Evolutionary conservation across 352 stramenopile genomes (phyloP), one percentile per base, ranked within the genome.

Genomic region (Phytophthora fragariae): DNA sequence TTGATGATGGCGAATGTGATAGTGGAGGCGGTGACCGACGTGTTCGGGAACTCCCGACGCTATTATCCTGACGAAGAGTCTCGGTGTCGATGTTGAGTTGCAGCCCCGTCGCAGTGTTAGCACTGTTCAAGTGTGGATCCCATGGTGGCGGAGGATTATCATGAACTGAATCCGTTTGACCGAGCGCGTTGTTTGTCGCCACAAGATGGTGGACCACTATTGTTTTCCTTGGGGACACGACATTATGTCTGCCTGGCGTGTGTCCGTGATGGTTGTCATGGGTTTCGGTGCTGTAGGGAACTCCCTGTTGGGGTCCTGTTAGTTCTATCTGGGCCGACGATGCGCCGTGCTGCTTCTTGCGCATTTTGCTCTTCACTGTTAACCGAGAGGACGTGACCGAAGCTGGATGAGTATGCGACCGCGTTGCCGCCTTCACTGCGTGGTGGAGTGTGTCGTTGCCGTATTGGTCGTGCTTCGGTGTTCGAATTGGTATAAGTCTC

Each of bases 271-370:
- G 46, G 7, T 29, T 57, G 12, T 60, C 27, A 14, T 19, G 53
- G 56, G 47, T 9, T 46, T 69, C 69, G 12, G 75, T 81, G 41
- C 81, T 85, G 49, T 72, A 89, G 10, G 77, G 75, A 2, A 89
- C 69, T 9, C 82, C 82, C 4, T 79, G 82, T 1, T 77, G 60
- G 39, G 63, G 73, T 10, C 68, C 68, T 2, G 46, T 64, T 29
- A 57, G 8, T 68, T 73, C 54, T 5, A 29, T 50, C 29, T 54
- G 31, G 2, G 24, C 19, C 2, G 8, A 3, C 2, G 29, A 35
- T 3, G 39, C n/a, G 9, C 24, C 57, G 21, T 67, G 31, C 15
- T 73, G 62, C 44, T 71, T 80, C 27, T 35, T 71, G 27, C 56
- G 66, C 37, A 70, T 33, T 62, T 65, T 80, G 21, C 69, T 77